Base-by-base conservation (phyloP, 306 rosid species). In the Vigna radiata region DNA sequence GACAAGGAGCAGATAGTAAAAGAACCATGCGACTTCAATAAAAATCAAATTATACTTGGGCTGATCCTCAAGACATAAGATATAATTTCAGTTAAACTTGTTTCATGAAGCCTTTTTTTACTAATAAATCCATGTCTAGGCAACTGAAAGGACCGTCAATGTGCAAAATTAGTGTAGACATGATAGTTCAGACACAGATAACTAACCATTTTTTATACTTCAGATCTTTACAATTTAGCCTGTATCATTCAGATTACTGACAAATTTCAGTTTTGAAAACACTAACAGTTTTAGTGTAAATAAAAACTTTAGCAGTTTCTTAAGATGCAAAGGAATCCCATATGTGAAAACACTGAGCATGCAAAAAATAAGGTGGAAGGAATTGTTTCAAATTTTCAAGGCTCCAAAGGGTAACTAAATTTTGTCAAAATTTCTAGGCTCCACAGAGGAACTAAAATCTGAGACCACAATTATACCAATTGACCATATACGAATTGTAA, bases 361-460 rank as follows among this genome's bases (percentile, higher is more conserved):
- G 7, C 18, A 18, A 77, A 18, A 77, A 50, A 18, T 18, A 39
- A 27, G n/a, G 33, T 0, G 27, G 23, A 49, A 44, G 18, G 29
- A 11, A 25, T 77, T 58, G 48, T 44, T 63, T 55, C 56, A 62
- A 23, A 70, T 39, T 68, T 67, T 19, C 29, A 70, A 23, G 80
- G 56, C 74, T 52, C 75, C 53, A 31, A 41, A 64, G 16, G 46
- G 59, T 4, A 61, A 73, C 77, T 53, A 76, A 70, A 73, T 78
- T 80, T 66, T 70, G 41, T 23, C 63, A 56, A 56, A 21, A 4
- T 23, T 62, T 64, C 41, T 70, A 23, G 80, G 56, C 75, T 59
- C 75, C 53, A 46, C 6, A 18, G 15, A 58, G 60, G 6, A 56
- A 77, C 81, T 53, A 76, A 70, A 74, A 83, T 82, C 76, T 71